A percentile compares a stretch with the other conserved stretches of the same genome.
Conservation (phyloP, 176 grass and related monocot species). For the Avena sativa region DNA sequence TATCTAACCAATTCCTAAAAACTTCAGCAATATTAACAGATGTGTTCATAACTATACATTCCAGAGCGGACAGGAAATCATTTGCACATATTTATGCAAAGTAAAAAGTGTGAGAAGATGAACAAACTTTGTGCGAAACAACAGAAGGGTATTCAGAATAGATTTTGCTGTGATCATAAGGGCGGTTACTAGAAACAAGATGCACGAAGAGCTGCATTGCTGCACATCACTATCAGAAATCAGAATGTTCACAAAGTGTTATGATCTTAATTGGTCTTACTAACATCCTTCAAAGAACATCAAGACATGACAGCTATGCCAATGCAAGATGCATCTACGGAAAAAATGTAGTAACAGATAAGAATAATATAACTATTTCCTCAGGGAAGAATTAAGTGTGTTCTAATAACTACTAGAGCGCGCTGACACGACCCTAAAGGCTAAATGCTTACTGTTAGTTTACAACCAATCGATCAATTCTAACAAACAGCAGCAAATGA, state of each 20-base stretch:
- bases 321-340: background rate
- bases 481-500: slow-evolving; percentile 15
- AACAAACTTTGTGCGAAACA: background rate
- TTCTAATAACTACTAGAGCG: background rate
- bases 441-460: background rate
- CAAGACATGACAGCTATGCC: slow-evolving; percentile 13
- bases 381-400: background rate
- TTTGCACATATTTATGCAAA: background rate
- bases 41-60: background rate
- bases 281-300: background rate
- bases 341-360: background rate
- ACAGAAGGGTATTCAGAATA: background rate
- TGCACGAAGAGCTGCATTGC: background rate
- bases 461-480: slow-evolving; percentile 29
- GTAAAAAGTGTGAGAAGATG: background rate
- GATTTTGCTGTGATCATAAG: background rate
- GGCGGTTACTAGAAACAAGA: background rate
- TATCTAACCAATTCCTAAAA: background rate
- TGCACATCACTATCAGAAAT: slow-evolving; percentile 7
- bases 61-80: background rate
- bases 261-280: background rate
- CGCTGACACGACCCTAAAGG: background rate
- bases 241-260: background rate
- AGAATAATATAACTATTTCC: background rate
- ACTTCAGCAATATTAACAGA: background rate